Base-by-base conservation (phyloP, 306 rosid genomes). In the Canavalia ensiformis region DNA sequence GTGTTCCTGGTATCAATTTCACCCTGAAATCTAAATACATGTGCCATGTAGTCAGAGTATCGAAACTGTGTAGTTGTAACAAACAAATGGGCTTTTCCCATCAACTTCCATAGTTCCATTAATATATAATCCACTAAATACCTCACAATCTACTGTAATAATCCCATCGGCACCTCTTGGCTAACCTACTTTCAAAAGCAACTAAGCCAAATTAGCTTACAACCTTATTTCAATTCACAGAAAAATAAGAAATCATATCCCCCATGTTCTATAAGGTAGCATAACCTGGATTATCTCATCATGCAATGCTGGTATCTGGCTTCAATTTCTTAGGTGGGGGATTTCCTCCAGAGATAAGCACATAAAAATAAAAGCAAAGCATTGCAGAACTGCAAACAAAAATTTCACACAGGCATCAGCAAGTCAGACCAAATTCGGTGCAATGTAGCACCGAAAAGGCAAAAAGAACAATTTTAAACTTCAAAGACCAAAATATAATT, bases 251-350 rank as follows among this genome's bases (percentile, higher is more conserved):
- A 63, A 68, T 56, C 66, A 56, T 18, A 70, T 49, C 55, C 60
- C 50, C 64, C 68, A 42, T n/a, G 6, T 44, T 75, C 49, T 50
- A 62, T 51, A 28, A 79, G 52, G 83, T 60, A 66, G 70, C 58
- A 75, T 42, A 58, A 76, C 68, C 72, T 68, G n/a, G 30, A 30
- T 70, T 35, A 76, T 77, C 85, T 75, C 74, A 84, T 88, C 86
- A 89, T 25, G 92, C 88, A 44, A 45, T 76, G 84, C 79, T 88
- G 58, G 88, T 86, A 72, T 93, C 84, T 49, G 94, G 42, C 89
- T 90, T 93, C 88, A 85, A 84, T 70, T 95, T 95, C 91, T 93
- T 95, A 13, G 99, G 95, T 45, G 99, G 97, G 11, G 99, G 99
- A 77, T 93, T 95, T 76, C 99, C 97, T 75, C 99, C 97, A 0